These are phyloP conservation scores for Tothia fuscella DNA, from an alignment of 2,329 filamentous ascomycete genomes.

Conservation along the genomic window DNA sequence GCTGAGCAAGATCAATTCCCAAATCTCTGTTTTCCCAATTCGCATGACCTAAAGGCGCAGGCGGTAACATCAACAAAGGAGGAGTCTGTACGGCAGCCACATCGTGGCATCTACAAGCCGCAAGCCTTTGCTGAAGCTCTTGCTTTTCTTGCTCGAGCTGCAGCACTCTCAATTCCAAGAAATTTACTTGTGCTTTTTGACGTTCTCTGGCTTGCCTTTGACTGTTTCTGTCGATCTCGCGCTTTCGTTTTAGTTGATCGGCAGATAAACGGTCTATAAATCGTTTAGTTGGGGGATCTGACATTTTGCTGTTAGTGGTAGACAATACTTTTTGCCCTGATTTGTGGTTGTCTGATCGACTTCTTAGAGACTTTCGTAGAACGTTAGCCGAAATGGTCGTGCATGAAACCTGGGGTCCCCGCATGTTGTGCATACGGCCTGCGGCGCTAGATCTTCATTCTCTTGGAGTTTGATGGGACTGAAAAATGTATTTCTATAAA, in stretches of 20 bases:
- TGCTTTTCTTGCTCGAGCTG: not conserved
- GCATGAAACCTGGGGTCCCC: too few species aligned
- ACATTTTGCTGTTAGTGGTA: too few species aligned
- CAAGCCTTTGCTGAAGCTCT: not conserved
- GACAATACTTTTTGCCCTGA: too few species aligned
- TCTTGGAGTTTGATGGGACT: too few species aligned
- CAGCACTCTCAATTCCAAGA: not conserved
- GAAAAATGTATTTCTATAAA: too few species aligned
- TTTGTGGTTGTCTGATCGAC: too few species aligned
- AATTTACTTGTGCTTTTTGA: not conserved
- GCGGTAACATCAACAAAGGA: not conserved
- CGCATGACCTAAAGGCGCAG: not conserved
- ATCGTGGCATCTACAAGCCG: not conserved
- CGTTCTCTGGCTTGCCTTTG: not conserved
- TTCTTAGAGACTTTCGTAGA: too few species aligned
- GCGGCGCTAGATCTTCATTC: too few species aligned
- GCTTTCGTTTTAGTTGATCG: conserved; percentile 3
- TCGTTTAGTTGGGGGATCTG: too few species aligned
- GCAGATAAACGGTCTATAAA: not conserved
- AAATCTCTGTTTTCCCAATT: not conserved
- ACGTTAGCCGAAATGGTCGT: too few species aligned
- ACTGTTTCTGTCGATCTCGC: conserved; percentile 1
- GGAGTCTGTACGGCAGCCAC: not conserved
- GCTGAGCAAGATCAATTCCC: not conserved
- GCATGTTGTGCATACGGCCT: too few species aligned